Conservation (phyloP, 2,329 filamentous ascomycete genomes). For the Penicillium vulpinum region DNA sequence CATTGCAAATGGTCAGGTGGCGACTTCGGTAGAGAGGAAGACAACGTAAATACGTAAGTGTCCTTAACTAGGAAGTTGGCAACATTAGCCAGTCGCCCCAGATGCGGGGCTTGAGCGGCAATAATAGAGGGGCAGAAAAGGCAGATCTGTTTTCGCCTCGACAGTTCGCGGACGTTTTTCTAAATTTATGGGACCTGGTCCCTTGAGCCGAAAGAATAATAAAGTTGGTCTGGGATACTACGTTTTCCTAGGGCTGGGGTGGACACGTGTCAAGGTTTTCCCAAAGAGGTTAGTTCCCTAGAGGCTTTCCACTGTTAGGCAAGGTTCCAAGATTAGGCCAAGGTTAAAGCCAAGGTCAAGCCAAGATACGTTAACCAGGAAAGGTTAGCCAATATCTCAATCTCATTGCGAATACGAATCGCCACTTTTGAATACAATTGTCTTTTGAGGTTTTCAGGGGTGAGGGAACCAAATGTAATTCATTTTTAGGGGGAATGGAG, state of each 20-base stretch:
- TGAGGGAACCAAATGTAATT: too few relatives aligned
- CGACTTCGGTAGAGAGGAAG: neutral
- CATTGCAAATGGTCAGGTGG: neutral
- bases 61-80: neutral
- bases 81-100: neutral
- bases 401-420: conserved; percentile 1
- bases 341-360: too few relatives aligned
- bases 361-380: neutral
- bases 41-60: conserved; percentile 5
- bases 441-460: neutral
- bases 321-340: too few relatives aligned
- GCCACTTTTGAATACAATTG: neutral
- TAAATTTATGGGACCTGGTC: neutral
- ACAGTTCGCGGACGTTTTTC: conserved; percentile 1
- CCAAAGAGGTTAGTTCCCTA: neutral
- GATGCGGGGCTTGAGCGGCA: conserved; percentile 5
- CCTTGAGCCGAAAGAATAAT: conserved; percentile 1
- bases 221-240: neutral
- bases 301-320: neutral
- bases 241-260: conserved; percentile 7
- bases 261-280: conserved; percentile 9
- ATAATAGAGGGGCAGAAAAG: neutral
- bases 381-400: neutral
- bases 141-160: neutral
- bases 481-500: neutral